Conservation (phyloP, 2,329 filamentous ascomycete genomes). For the Chaetothyriales sp. region DNA sequence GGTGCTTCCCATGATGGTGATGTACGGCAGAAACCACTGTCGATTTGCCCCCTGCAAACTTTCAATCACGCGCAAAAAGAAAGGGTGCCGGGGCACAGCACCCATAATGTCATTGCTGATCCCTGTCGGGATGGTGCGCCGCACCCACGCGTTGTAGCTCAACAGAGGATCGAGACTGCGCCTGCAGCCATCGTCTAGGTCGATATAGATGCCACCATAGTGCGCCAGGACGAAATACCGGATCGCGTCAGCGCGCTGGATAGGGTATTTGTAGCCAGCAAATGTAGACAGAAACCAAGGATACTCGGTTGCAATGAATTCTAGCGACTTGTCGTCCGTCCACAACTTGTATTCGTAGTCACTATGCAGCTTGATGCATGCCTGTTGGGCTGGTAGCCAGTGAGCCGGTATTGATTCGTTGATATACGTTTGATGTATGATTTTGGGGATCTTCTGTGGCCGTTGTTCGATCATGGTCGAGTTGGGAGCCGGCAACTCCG, state of each 20-base stretch:
- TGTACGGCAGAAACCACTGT: constrained; percentile 55
- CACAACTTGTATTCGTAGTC: constrained; percentile 67
- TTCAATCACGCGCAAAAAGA: constrained; percentile 56
- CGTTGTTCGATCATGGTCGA: constrained; percentile 42
- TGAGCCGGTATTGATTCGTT: constrained; percentile 53
- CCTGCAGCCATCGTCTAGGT: constrained; percentile 61
- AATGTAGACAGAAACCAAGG: constrained; percentile 65
- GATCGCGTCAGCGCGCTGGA: constrained; percentile 64
- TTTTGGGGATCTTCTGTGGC: constrained; percentile 54
- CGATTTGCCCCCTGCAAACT: constrained; percentile 52
- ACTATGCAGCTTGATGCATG: constrained; percentile 48
- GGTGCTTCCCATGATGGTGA: constrained; percentile 66
- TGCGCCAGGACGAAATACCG: constrained; percentile 65
- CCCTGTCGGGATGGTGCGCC: constrained; percentile 58
- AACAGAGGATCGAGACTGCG: constrained; percentile 53
- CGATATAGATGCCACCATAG: constrained; percentile 68
- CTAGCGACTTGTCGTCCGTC: constrained; percentile 54
- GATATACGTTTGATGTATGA: constrained; percentile 63
- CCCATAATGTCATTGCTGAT: constrained; percentile 75
- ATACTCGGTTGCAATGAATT: constrained; percentile 59
- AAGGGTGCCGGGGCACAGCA: constrained; percentile 54
- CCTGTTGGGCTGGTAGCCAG: constrained; percentile 51
- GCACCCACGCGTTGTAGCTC: constrained; percentile 53
- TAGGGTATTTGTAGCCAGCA: constrained; percentile 56
- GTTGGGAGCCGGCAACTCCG: constrained; percentile 51